Evolutionary conservation across 164 flowering plant species (phyloP), one percentile per base, ranked within the genome.

Genomic region (Taxillus chinensis): DNA sequence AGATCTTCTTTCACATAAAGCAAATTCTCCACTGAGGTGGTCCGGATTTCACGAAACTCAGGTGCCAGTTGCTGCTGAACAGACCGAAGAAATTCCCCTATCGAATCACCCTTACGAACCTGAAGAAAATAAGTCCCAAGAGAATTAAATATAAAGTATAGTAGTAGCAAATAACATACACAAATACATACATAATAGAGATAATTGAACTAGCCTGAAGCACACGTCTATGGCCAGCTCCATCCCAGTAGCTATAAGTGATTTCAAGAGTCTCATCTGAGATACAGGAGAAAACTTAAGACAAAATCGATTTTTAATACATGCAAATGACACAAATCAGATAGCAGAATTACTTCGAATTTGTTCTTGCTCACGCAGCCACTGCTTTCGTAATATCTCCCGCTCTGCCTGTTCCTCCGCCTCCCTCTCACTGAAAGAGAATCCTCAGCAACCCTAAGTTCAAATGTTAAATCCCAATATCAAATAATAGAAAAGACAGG

Each of bases 21-120:
- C 64, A 93, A 76, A 69, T 93, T 93, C 79, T 93, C 97, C 63
- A 93, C 99, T 40, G 99, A 88, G 49, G 97, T 81, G 42, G 99
- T 93, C 60, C 99, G 80, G 50, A 93, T 82, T 77, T 95, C 99
- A 68, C 99, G 81, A 67, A 90, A 91, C 71, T 95, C 99, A 37
- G 99, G 99, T 13, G 99, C 91, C 73, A 95, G 96, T 74, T 95
- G 99, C 79, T 89, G 97, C 76, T 95, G 99, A 60, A 95, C 97
- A 62, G 87, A 84, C 52, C 97, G 84, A 61, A 95, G 90, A 76
- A 95, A 95, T 66, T 87, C 96, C 42, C 99, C 97, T 27, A 91
- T 89, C 1, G 73, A 58, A 67, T 95, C 97, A 59, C 97, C 99
- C 74, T 95, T 95, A 8, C 99, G 86, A 17, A 79, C 95, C 99